Percentiles rank a stretch among this genome's conserved stretches.
Conservation (phyloP, 192 early-diverging fungal species). For the Diversispora eburnea region DNA sequence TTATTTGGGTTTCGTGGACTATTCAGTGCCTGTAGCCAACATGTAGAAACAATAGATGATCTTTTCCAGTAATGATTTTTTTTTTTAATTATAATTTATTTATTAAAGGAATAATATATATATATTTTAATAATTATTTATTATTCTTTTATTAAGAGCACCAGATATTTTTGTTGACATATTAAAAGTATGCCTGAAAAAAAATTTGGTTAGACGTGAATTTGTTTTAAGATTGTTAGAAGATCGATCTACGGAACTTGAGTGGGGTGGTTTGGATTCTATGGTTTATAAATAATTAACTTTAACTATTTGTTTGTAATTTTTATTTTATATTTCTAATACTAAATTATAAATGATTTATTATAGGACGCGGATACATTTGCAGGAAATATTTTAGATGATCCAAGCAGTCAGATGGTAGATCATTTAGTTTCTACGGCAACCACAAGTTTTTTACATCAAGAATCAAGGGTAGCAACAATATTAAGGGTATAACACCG, state of each 20-base stretch:
- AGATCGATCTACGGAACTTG: neutral
- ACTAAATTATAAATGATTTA: neutral
- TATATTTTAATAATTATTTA: neutral
- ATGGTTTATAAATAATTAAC: constrained; percentile 2
- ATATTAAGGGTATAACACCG: constrained; percentile 9
- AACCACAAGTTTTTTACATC: constrained; percentile 7
- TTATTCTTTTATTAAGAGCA: neutral
- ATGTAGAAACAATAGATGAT: neutral
- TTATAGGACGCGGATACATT: constrained; percentile 4
- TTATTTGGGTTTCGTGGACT: constrained; percentile 25
- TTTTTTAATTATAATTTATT: neutral
- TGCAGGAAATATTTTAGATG: neutral
- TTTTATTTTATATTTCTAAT: neutral
- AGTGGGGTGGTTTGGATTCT: neutral
- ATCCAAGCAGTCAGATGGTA: constrained; percentile 11
- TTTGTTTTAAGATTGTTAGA: constrained; percentile 11
- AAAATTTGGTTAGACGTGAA: constrained; percentile 20
- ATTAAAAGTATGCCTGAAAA: constrained; percentile 22
- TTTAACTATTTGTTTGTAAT: neutral
- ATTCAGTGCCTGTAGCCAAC: constrained; percentile 26
- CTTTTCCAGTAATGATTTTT: neutral
- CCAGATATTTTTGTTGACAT: constrained; percentile 21
- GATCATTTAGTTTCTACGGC: constrained; percentile 13
- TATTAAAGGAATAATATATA: neutral
- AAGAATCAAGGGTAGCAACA: constrained; percentile 24